A percentile compares a stretch with the other conserved stretches of the same genome.
These are phyloP conservation scores for Chrysoporthe austroafricana DNA, from an alignment of 2,329 filamentous ascomycete species.

Conservation along the genomic window DNA sequence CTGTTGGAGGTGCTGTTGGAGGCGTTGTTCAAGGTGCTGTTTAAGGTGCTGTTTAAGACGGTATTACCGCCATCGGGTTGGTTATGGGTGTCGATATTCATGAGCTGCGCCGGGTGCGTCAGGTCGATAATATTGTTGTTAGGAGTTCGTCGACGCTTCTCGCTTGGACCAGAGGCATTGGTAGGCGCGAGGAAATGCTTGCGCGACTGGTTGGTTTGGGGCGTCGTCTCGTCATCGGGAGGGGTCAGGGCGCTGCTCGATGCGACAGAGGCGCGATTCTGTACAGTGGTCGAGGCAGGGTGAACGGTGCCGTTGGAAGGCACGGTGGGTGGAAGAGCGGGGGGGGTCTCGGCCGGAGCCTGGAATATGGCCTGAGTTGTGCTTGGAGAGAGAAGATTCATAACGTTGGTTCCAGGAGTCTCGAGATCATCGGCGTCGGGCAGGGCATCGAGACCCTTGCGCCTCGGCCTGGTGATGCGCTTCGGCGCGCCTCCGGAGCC, in stretches of 20 bases:
- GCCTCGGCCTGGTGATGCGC: conserved; percentile 59
- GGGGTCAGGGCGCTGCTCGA: conserved; percentile 56
- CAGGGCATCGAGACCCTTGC: conserved; percentile 52
- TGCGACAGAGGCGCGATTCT: conserved; percentile 44
- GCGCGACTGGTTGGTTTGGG: conserved; percentile 39
- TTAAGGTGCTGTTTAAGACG: conserved; percentile 5
- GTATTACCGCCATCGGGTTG: conserved; percentile 16
- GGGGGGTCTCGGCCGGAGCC: conserved; percentile 28
- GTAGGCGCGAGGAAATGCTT: conserved; percentile 44
- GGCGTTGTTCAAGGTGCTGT: too few species aligned
- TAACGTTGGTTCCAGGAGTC: conserved; percentile 51
- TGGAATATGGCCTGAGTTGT: conserved; percentile 36
- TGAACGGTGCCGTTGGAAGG: conserved; percentile 30
- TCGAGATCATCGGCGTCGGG: conserved; percentile 49
- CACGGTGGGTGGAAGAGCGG: conserved; percentile 32
- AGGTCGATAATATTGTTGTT: conserved; percentile 30
- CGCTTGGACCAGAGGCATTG: conserved; percentile 27
- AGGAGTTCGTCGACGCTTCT: conserved; percentile 43
- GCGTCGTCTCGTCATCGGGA: conserved; percentile 53
- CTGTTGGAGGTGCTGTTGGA: neutral
- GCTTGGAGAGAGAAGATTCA: conserved; percentile 45
- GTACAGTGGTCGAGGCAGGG: conserved; percentile 42
- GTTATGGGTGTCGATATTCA: conserved; percentile 17
- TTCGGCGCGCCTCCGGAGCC: conserved; percentile 64
- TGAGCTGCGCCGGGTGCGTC: conserved; percentile 26